Evolutionary conservation across 805 yeast species (phyloP), one percentile per base, ranked within the genome.

Genomic region (Ogataea nonfermentans): DNA sequence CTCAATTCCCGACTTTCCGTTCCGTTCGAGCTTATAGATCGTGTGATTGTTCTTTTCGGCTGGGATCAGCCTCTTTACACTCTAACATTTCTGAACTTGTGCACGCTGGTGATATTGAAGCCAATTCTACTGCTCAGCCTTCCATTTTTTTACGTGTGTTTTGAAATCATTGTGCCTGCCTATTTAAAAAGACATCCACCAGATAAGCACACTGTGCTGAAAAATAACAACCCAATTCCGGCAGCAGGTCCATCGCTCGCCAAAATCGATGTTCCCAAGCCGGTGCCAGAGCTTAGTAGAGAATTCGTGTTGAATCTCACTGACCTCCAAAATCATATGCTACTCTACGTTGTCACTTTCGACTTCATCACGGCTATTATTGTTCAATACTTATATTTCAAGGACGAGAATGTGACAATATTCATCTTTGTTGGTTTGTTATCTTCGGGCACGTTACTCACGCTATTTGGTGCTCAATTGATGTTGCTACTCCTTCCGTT

Each of bases 301-400:
- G 95, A 88, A 56, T 88, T 87, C 55, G 61, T 82, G 14, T 56
- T 87, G 41, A 88, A 88, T 56, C 66, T 85, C 52, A 85, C 95
- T 1, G 96, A 88, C 64, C 66, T 87, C 43, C 96, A 88, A 55
- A 88, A 88, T 56, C 82, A 79, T 53, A 81, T 84, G 86, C 55
- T 80, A 22, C 53, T 79, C 10, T 86, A 81, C 57, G 79, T 83
- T 8, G 58, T 65, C 9, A 62, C 68, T 0, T 87, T 80, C 71
- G 91, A 88, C 61, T 68, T 70, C 15, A 35, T 77, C 4, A 65
- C 70, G 14, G 61, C 67, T 49, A 40, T 75, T 29, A 66, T 84
- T 23, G 62, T 66, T 14, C 78, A 74, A 41, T 79, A 79, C 57
- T 76, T 83, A 1, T 81, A 73, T 53, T 87, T 81, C 59, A 68